Evolutionary conservation across 345 rosid species (phyloP), one percentile per base, ranked within the genome.

Genomic region (Heritiera littoralis): DNA sequence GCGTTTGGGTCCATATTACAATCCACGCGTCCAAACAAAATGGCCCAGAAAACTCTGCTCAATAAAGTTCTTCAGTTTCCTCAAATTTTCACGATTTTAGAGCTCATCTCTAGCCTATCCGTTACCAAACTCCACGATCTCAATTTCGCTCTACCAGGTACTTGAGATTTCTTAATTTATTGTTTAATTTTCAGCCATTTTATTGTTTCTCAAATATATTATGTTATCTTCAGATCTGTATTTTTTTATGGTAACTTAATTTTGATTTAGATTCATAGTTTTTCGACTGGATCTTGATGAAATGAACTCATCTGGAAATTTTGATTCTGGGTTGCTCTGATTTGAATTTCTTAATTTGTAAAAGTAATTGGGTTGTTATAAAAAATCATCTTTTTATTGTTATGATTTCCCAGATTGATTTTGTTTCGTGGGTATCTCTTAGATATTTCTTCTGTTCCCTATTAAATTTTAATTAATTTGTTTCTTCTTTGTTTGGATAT

Each of bases 21-120:
- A 75, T 75, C 55, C 56, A 30, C 3, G 69, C 45, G 70, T 76
- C 78, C 78, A 76, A 76, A 63, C 70, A 61, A 11, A 60, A 11
- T 6, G 46, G 14, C 17, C 7, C 30, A n/a, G 12, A n/a, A 41
- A 18, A 20, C 10, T 8, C 28, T 38, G 4, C 41, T 45, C 51
- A 66, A 41, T 40, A 32, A 0, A 66, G 20, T 40, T 69, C 17
- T 28, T 46, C 74, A 4, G 9, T 28, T 61, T 71, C 23, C 60
- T 30, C 45, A 71, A 49, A 71, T 30, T 71, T 15, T 71, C 38
- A 51, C 14, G 17, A 4, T 49, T 49, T 14, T 60, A 30, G 23
- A 71, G 45, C 60, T 51, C 60, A 51, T 71, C 74, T 66, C 70
- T 40, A 3, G 70, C 49, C 13, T 66, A 7, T 23, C 49, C 48